These are phyloP conservation scores for Claviceps monticola DNA, from an alignment of 2,329 filamentous ascomycete genomes.

Conservation along the genomic window DNA sequence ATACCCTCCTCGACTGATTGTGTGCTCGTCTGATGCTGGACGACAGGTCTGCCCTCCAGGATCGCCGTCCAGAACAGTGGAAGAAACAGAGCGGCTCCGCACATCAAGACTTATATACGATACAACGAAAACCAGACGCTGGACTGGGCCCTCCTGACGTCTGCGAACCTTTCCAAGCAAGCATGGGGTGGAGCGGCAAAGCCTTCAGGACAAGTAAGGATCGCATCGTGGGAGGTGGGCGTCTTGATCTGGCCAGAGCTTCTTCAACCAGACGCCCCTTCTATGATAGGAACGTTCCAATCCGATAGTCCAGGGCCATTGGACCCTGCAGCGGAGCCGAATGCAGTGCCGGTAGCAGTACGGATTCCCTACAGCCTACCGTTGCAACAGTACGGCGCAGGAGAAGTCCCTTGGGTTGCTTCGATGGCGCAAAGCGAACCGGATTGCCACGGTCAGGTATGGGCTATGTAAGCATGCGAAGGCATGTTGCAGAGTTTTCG, in stretches of 20 bases:
- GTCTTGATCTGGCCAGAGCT: conserved; percentile 68
- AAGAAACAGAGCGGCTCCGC: conserved; percentile 59
- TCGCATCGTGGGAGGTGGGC: conserved; percentile 74
- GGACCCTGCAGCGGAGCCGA: conserved; percentile 11
- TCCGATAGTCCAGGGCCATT: conserved; percentile 35
- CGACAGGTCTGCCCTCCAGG: conserved; percentile 15
- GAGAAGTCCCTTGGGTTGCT: conserved; percentile 67
- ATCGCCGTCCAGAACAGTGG: conserved; percentile 33
- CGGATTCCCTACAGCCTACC: conserved; percentile 77
- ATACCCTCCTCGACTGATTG: background rate
- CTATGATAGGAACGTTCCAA: conserved; percentile 58
- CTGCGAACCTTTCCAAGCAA: conserved; percentile 83
- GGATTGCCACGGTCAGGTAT: conserved; percentile 42
- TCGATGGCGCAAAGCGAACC: conserved; percentile 42
- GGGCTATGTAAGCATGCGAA: conserved; percentile 11
- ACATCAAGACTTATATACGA: conserved; percentile 80
- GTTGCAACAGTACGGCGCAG: conserved; percentile 45
- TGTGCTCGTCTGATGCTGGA: background rate
- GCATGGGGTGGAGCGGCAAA: conserved; percentile 64
- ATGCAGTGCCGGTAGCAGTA: conserved; percentile 43
- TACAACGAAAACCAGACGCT: conserved; percentile 40
- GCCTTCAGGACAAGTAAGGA: conserved; percentile 45
- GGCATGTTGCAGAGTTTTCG: background rate
- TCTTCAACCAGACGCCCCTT: conserved; percentile 26
- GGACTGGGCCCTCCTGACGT: conserved; percentile 78